Percentiles rank a stretch among this genome's conserved stretches.
These are phyloP conservation scores for Scytalidium sp. DNA, from an alignment of 2,329 filamentous ascomycete genomes.

Conservation along the genomic window DNA sequence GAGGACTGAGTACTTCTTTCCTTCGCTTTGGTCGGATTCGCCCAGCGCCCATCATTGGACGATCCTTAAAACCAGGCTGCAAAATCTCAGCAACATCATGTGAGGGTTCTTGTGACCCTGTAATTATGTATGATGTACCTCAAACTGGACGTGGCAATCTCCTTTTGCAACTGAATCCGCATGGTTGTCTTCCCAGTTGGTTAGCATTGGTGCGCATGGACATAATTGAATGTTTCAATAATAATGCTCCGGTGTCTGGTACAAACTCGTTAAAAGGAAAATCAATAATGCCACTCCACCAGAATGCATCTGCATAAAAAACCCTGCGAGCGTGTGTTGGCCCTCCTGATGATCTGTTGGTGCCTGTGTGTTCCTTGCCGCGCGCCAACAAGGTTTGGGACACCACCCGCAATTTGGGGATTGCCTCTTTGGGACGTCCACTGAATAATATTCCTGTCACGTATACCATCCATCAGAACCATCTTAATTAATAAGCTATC, in stretches of 20 bases:
- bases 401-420: not conserved
- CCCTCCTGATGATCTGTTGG: not conserved
- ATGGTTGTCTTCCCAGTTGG: not conserved
- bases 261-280: too few relatives aligned
- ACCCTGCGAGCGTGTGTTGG: not conserved
- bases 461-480: too few relatives aligned
- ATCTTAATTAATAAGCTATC: too few relatives aligned
- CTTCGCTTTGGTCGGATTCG: too few relatives aligned
- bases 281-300: not conserved
- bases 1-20: not conserved
- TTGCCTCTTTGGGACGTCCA: not conserved
- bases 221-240: not conserved
- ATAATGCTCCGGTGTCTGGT: not conserved
- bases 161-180: not conserved
- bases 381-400: not conserved
- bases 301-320: not conserved
- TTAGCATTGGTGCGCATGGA: too few relatives aligned
- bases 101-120: too few relatives aligned
- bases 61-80: too few relatives aligned
- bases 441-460: too few relatives aligned
- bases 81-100: too few relatives aligned
- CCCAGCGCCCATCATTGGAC: too few relatives aligned
- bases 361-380: not conserved
- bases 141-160: too few relatives aligned
- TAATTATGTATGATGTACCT: too few relatives aligned